Percentiles rank a stretch among this genome's conserved stretches.
phyloP scores from a whole-genome alignment of 2,329 filamentous ascomycete genomes.

The Camillea tinctor region DNA sequence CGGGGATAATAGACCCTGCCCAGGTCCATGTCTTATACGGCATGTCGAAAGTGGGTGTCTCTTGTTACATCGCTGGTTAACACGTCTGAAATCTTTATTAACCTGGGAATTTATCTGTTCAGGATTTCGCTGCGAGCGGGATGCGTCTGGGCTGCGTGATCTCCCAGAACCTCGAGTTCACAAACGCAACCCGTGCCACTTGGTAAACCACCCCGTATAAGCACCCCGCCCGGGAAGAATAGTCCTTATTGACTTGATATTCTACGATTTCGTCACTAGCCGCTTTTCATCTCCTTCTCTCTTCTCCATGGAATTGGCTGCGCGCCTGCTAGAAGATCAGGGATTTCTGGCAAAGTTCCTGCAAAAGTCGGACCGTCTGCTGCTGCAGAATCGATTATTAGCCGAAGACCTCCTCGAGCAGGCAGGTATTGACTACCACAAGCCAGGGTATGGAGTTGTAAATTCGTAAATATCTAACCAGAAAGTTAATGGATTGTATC shows the following conservation, averaged over 20 bases:
- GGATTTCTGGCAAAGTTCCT: constrained; percentile 15
- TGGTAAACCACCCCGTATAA: constrained; percentile 4
- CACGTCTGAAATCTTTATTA: no score
- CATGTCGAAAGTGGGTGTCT: constrained; percentile 22
- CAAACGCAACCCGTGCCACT: constrained; percentile 16
- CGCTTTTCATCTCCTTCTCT: constrained; percentile 22
- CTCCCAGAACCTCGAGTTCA: constrained; percentile 19
- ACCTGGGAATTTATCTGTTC: not conserved
- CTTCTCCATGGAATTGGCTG: constrained; percentile 22
- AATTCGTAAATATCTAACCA: no score
- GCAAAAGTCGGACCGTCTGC: constrained; percentile 9
- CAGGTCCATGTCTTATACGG: constrained; percentile 24
- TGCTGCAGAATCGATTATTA: constrained; percentile 10
- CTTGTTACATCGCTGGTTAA: no score
- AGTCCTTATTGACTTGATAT: no score
- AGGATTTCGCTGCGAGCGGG: constrained; percentile 21
- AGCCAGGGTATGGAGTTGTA: constrained; percentile 14
- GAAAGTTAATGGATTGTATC: no score
- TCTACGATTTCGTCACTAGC: no score
- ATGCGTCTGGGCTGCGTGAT: constrained; percentile 24
- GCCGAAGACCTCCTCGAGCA: constrained; percentile 16
- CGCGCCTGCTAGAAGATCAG: constrained; percentile 21
- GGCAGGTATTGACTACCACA: constrained; percentile 16
- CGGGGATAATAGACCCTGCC: constrained; percentile 18
- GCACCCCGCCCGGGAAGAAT: no score